Percentiles rank a stretch among this genome's conserved stretches.
phyloP scores from a whole-genome alignment of 768 basidiomycete species.

The Cystobasidium ongulense region DNA sequence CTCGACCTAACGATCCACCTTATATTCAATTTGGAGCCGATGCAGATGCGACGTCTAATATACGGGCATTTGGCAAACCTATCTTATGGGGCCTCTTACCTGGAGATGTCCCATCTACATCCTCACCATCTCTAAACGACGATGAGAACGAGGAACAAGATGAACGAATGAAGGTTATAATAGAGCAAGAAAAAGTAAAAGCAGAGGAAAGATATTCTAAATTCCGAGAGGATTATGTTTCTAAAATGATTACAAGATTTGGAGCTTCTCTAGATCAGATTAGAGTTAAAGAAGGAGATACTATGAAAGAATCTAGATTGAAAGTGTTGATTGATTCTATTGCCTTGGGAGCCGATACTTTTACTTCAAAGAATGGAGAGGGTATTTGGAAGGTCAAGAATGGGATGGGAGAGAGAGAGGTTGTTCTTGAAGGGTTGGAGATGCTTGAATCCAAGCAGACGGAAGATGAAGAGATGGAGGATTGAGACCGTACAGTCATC shows the following conservation, averaged over 20 bases:
- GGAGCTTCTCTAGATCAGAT: not conserved
- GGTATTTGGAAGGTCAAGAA: constrained; percentile 25
- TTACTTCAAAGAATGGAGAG: not conserved
- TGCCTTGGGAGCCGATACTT: not conserved
- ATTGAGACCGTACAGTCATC: not conserved
- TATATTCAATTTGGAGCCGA: constrained; percentile 17
- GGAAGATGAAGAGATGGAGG: not conserved
- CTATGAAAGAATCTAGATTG: not conserved
- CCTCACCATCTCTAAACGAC: not conserved
- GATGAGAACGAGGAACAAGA: not conserved
- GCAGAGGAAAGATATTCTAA: constrained; percentile 5
- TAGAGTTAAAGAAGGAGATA: constrained; percentile 4
- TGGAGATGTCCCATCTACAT: not conserved
- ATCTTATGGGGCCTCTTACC: constrained; percentile 19
- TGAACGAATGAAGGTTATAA: not conserved
- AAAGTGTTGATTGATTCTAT: constrained; percentile 7
- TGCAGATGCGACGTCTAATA: not conserved
- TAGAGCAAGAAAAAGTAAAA: not conserved
- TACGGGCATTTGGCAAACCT: constrained; percentile 14
- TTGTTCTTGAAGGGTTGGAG: constrained; percentile 12
- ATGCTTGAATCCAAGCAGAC: not conserved
- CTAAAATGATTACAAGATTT: not conserved
- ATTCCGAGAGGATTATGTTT: constrained; percentile 22
- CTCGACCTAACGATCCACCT: not conserved
- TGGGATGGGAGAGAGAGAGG: constrained; percentile 15